These are phyloP conservation scores for Endotrypanum monterogeii DNA, from an alignment of 208 protist species.

Conservation along the genomic window DNA sequence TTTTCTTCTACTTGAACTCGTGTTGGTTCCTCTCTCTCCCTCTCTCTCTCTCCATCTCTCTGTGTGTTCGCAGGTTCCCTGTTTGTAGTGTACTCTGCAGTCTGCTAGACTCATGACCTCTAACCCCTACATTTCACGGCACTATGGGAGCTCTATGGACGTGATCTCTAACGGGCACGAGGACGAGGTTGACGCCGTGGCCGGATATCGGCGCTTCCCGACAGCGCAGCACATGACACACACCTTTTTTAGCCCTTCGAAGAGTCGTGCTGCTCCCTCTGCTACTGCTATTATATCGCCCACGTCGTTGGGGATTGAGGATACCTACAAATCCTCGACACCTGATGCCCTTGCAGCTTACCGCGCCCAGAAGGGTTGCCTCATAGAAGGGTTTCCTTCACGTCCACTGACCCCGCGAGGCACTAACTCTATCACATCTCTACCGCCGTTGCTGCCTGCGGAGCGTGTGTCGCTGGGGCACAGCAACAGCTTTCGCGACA, in stretches of 20 bases:
- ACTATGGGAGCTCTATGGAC: slow-evolving; percentile 59
- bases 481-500: slow-evolving; percentile 9
- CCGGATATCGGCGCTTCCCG: slow-evolving; percentile 55
- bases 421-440: neutral
- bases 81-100: slow-evolving; percentile 20
- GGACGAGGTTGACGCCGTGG: slow-evolving; percentile 40
- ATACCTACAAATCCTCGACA: neutral
- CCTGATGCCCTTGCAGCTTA: slow-evolving; percentile 11
- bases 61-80: too few relatives aligned
- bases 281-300: neutral
- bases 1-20: slow-evolving; percentile 7
- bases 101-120: slow-evolving; percentile 36
- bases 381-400: slow-evolving; percentile 37
- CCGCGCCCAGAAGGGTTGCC: slow-evolving; percentile 7
- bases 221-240: slow-evolving; percentile 64
- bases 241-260: slow-evolving; percentile 54
- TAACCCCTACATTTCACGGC: slow-evolving; percentile 75
- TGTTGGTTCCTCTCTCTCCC: neutral
- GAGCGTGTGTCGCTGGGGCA: slow-evolving; percentile 7
- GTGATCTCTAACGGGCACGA: slow-evolving; percentile 17
- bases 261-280: slow-evolving; percentile 3
- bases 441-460: slow-evolving; percentile 37
- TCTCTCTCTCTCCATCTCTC: slow-evolving; percentile 7
- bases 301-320: neutral
- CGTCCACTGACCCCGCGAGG: slow-evolving; percentile 30